These are phyloP conservation scores for Allomyces javanicus DNA, from an alignment of 192 early-diverging fungal genomes.

Conservation along the genomic window DNA sequence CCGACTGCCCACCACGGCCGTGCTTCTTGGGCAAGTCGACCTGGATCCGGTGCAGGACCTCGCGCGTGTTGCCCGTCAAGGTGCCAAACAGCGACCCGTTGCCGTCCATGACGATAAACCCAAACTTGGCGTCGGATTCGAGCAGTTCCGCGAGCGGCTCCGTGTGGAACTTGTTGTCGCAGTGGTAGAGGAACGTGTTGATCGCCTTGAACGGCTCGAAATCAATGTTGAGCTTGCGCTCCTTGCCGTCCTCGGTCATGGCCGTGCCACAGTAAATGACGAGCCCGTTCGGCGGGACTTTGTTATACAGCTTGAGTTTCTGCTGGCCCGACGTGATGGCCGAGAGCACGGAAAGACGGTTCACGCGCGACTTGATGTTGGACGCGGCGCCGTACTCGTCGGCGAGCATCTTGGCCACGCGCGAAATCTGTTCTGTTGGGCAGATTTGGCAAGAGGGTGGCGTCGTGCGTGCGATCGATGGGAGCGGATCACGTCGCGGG, in stretches of 20 bases:
- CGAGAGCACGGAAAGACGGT: constrained; percentile 84
- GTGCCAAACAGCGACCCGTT: constrained; percentile 87
- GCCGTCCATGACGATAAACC: constrained; percentile 99
- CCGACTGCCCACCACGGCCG: constrained; percentile 99
- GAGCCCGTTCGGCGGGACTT: constrained; percentile 81
- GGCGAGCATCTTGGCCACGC: constrained; percentile 76
- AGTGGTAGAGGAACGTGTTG: constrained; percentile 93
- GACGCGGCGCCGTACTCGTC: constrained; percentile 98
- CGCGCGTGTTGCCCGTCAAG: constrained; percentile 82
- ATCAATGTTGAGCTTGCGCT: constrained; percentile 97
- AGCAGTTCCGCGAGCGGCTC: constrained; percentile 78
- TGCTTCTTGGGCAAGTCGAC: constrained; percentile 99
- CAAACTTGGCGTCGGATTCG: constrained; percentile 86
- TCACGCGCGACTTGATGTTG: constrained; percentile 99
- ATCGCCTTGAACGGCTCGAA: constrained; percentile 99
- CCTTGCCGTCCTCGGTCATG: constrained; percentile 95
- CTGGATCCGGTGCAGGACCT: constrained; percentile 78
- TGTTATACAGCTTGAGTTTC: constrained; percentile 73
- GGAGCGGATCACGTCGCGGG: no score
- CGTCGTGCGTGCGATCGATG: neutral
- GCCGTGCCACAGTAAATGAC: constrained; percentile 91
- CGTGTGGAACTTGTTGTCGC: constrained; percentile 99
- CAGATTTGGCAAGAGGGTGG: constrained; percentile 5
- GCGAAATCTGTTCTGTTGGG: constrained; percentile 81
- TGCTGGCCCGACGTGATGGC: constrained; percentile 97